Conservation (phyloP, 805 yeast species). For the Saccharomycopsis oosterbeekiorum region DNA sequence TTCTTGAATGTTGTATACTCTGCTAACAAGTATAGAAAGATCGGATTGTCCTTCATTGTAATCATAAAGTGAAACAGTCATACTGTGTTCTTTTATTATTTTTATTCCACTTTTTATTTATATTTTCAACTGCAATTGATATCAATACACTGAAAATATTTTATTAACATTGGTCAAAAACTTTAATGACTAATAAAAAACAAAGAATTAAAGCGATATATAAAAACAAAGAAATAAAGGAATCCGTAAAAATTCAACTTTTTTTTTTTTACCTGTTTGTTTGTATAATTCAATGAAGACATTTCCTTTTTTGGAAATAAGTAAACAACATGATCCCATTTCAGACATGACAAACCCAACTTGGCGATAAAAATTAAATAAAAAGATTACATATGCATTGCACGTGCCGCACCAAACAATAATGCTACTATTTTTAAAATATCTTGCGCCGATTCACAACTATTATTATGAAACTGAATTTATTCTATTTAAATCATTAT, state of each 20-base stretch:
- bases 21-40: background rate
- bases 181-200: background rate
- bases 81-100: background rate
- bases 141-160: no score
- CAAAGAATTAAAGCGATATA: background rate
- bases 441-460: no score
- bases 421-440: no score
- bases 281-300: no score
- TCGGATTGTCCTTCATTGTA: background rate
- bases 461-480: no score
- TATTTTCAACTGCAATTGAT: background rate
- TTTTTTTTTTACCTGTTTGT: no score
- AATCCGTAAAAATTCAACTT: background rate
- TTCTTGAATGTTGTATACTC: background rate
- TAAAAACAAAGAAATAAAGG: background rate
- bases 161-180: background rate
- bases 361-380: background rate
- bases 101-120: background rate
- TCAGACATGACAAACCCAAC: background rate
- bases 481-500: background rate
- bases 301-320: background rate
- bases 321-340: background rate
- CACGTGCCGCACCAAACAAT: no score
- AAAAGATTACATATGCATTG: no score
- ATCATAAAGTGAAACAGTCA: slow-evolving; percentile 1